A percentile compares a stretch with the other conserved stretches of the same genome.
phyloP scores from a whole-genome alignment of 495 filamentous ascomycete species.

The Podospora anserina region DNA sequence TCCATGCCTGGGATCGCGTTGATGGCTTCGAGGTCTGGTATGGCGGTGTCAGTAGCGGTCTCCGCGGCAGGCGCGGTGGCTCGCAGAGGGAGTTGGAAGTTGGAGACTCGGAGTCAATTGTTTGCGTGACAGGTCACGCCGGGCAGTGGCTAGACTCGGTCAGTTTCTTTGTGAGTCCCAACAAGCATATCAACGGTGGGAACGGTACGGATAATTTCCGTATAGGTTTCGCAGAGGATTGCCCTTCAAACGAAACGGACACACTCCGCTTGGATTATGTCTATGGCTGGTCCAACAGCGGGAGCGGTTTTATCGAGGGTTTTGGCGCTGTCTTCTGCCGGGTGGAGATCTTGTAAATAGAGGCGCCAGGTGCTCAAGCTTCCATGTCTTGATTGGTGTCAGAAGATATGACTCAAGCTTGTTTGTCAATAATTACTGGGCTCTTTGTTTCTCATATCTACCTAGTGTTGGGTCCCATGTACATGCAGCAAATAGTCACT shows the following conservation, averaged over 20 bases:
- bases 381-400: too few species aligned
- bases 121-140: not conserved
- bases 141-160: not conserved
- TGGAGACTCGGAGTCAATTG: not conserved
- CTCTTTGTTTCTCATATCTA: too few species aligned
- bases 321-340: not conserved
- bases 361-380: too few species aligned
- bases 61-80: not conserved
- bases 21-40: not conserved
- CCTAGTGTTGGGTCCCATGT: too few species aligned
- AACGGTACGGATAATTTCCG: not conserved
- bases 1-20: not conserved
- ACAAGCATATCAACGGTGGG: not conserved
- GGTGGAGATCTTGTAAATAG: not conserved
- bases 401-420: too few species aligned
- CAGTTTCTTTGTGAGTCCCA: not conserved
- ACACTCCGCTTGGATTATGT: not conserved
- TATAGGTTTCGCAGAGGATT: not conserved
- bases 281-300: not conserved
- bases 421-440: too few species aligned
- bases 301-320: not conserved
- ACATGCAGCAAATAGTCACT: too few species aligned
- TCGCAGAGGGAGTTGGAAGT: not conserved
- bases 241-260: not conserved
- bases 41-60: not conserved